A percentile compares a stretch with the other conserved stretches of the same genome.
These are phyloP conservation scores for Andrographis paniculata DNA, from an alignment of 305 asterid genomes.

Conservation along the genomic window DNA sequence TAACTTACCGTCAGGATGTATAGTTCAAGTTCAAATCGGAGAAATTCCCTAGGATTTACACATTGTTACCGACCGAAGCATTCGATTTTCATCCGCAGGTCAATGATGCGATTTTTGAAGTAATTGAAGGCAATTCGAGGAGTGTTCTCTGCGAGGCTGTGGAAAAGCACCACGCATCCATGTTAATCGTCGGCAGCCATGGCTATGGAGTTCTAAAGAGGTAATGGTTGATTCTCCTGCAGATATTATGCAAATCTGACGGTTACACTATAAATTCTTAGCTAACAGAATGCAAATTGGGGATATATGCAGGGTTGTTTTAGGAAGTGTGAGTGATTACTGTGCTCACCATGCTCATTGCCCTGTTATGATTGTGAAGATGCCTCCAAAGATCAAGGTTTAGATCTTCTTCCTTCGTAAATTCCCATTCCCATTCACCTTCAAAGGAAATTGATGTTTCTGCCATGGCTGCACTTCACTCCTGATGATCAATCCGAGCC, in stretches of 20 bases:
- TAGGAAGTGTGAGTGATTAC: conserved; percentile 87
- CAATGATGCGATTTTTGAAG: conserved; percentile 31
- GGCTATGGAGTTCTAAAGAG: conserved; percentile 83
- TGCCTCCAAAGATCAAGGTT: conserved; percentile 56
- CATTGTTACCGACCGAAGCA: not conserved
- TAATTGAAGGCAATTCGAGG: conserved; percentile 49
- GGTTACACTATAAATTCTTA: too few relatives aligned
- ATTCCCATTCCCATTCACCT: too few relatives aligned
- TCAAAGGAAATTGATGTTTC: too few relatives aligned
- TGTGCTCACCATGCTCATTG: conserved; percentile 92
- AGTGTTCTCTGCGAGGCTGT: conserved; percentile 63
- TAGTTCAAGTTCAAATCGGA: too few relatives aligned
- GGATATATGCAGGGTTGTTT: conserved; percentile 62
- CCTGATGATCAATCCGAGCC: too few relatives aligned
- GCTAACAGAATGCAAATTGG: not conserved
- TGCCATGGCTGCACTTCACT: too few relatives aligned
- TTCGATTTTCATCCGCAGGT: conserved; percentile 26
- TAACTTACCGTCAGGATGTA: not conserved
- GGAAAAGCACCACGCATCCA: conserved; percentile 51
- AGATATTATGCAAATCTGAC: too few relatives aligned
- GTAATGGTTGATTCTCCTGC: conserved; percentile 18
- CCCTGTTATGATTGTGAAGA: conserved; percentile 87
- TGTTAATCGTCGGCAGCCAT: conserved; percentile 71
- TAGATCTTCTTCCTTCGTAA: conserved; percentile 14
- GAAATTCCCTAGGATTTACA: not conserved